phyloP scores from a whole-genome alignment of 2,329 filamentous ascomycete species.

The Tolypocladium amazonense region DNA sequence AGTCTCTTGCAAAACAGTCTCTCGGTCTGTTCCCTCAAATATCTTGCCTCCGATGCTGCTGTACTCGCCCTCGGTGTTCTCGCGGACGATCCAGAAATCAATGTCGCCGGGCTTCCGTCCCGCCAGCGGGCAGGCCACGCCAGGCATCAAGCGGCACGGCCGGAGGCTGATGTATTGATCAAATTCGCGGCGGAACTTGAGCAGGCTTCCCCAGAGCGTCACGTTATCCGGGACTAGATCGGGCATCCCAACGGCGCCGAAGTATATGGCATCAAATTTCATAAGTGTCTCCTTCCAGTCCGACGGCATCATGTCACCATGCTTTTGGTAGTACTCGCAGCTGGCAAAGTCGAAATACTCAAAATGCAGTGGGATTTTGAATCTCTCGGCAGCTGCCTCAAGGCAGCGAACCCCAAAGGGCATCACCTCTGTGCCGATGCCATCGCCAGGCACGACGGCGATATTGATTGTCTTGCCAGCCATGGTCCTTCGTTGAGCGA shows the following conservation, averaged over 20 bases:
- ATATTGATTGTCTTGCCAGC: background rate
- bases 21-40: background rate
- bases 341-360: background rate
- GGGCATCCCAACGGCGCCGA: background rate
- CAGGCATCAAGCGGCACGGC: background rate
- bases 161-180: background rate
- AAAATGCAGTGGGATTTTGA: background rate
- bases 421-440: background rate
- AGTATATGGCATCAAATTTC: background rate
- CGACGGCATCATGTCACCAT: background rate
- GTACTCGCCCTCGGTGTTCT: background rate
- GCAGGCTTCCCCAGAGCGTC: background rate
- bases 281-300: background rate
- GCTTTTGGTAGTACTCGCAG: background rate
- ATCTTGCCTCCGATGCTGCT: background rate
- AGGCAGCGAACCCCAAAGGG: background rate
- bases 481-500: background rate
- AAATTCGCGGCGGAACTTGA: background rate
- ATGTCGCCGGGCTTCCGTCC: background rate
- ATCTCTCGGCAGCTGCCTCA: background rate
- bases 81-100: background rate
- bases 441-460: background rate
- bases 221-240: background rate
- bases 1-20: background rate
- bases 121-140: background rate